phyloP scores from a whole-genome alignment of 1,284 basidiomycete genomes.

The Phenoliferia sp. region DNA sequence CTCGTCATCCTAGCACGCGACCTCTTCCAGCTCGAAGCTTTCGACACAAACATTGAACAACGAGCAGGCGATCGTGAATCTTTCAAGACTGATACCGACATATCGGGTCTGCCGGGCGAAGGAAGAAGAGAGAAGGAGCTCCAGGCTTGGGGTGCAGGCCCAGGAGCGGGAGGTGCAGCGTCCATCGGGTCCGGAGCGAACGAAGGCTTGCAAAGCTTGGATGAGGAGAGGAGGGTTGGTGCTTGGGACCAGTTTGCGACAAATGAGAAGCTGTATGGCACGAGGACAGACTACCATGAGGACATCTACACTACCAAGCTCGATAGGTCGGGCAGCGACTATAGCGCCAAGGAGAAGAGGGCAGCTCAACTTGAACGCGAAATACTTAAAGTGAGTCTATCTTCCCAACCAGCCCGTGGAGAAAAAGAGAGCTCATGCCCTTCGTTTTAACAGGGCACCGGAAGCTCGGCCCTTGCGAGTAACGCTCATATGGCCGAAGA shows the following conservation, averaged over 20 bases:
- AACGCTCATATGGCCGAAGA: slow-evolving; percentile 92
- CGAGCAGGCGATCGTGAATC: slow-evolving; percentile 46
- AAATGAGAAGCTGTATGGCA: slow-evolving; percentile 89
- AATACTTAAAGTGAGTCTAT: slow-evolving; percentile 57
- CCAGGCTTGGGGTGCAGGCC: slow-evolving; percentile 34
- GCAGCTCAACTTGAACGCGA: slow-evolving; percentile 86
- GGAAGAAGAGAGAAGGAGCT: slow-evolving; percentile 34
- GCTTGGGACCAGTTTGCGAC: slow-evolving; percentile 93
- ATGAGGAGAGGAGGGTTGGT: slow-evolving; percentile 51
- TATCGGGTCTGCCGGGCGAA: slow-evolving; percentile 54
- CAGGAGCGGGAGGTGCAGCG: slow-evolving; percentile 48
- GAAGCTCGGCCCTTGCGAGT: slow-evolving; percentile 30
- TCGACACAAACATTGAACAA: slow-evolving; percentile 23
- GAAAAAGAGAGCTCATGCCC: not conserved
- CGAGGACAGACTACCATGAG: slow-evolving; percentile 88
- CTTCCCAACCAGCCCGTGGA: slow-evolving; percentile 49
- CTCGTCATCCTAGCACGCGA: slow-evolving; percentile 31
- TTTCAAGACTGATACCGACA: slow-evolving; percentile 85
- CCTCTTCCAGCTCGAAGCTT: slow-evolving; percentile 27
- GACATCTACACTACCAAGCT: slow-evolving; percentile 92
- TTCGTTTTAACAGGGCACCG: not conserved
- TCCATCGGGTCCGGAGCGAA: too few species aligned
- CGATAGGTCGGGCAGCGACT: slow-evolving; percentile 77
- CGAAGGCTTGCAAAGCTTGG: slow-evolving; percentile 40
- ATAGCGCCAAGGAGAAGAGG: slow-evolving; percentile 78